Evolutionary conservation across 2,329 filamentous ascomycete species (phyloP).

Genomic region (Monilinia aucupariae): DNA sequence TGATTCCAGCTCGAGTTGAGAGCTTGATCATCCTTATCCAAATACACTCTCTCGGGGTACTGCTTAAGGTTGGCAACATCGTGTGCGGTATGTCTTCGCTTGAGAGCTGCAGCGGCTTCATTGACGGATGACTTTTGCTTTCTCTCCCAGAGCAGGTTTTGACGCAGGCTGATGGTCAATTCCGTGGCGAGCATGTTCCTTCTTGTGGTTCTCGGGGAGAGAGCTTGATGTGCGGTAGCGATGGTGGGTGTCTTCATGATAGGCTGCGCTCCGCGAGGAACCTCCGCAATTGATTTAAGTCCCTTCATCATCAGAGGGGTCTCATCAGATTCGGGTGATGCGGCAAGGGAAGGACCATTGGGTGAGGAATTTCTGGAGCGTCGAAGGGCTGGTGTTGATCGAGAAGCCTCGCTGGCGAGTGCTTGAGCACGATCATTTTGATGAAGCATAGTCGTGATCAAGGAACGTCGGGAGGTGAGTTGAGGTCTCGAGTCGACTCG

Average conservation of each 20-base stretch:
- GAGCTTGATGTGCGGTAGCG: slow-evolving; percentile 54
- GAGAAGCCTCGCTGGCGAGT: slow-evolving; percentile 57
- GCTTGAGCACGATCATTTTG: slow-evolving; percentile 67
- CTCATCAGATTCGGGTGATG: slow-evolving; percentile 39
- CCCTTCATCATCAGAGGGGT: slow-evolving; percentile 51
- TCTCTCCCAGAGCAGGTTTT: slow-evolving; percentile 89
- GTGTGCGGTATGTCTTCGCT: slow-evolving; percentile 83
- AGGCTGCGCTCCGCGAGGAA: slow-evolving; percentile 59
- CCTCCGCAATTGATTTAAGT: slow-evolving; percentile 40
- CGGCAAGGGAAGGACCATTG: slow-evolving; percentile 60
- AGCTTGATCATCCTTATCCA: slow-evolving; percentile 51
- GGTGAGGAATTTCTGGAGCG: slow-evolving; percentile 61
- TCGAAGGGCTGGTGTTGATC: slow-evolving; percentile 49
- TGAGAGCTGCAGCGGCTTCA: slow-evolving; percentile 80
- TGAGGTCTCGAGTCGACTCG: slow-evolving; percentile 85
- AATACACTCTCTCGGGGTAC: slow-evolving; percentile 62
- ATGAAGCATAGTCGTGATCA: slow-evolving; percentile 85
- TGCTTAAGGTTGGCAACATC: slow-evolving; percentile 85
- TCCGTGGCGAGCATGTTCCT: slow-evolving; percentile 95
- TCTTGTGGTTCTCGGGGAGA: slow-evolving; percentile 86
- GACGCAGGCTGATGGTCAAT: slow-evolving; percentile 84
- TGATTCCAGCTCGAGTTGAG: slow-evolving; percentile 73
- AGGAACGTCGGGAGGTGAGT: slow-evolving; percentile 76
- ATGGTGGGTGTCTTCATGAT: slow-evolving; percentile 70
- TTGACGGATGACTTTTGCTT: slow-evolving; percentile 74